phyloP scores from a whole-genome alignment of 371 early-diverging fungal species.

The Lichtheimia ramosa region DNA sequence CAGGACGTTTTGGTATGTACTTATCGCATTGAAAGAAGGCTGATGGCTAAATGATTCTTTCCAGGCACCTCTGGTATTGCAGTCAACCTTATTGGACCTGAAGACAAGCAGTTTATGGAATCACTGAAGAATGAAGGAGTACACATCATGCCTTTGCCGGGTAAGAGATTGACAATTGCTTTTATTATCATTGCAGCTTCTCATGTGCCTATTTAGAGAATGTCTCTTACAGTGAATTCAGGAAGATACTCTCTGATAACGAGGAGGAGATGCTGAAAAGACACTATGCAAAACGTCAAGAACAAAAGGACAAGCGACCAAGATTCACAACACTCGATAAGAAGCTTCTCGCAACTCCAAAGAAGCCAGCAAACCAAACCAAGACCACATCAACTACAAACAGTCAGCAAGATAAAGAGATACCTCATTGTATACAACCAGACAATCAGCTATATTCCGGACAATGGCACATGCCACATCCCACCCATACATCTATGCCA shows the following conservation, averaged over 20 bases:
- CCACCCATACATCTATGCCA: not conserved
- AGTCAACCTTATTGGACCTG: constrained; percentile 34
- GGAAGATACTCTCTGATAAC: constrained; percentile 28
- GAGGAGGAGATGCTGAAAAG: constrained; percentile 24
- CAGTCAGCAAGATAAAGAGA: not conserved
- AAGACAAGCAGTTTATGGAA: constrained; percentile 28
- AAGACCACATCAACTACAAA: not conserved
- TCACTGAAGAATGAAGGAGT: constrained; percentile 18
- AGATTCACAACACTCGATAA: constrained; percentile 10
- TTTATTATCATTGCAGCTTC: too few species aligned
- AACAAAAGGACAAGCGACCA: constrained; percentile 7
- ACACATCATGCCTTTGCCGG: constrained; percentile 29
- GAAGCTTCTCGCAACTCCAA: not conserved
- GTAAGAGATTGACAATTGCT: constrained; percentile 11
- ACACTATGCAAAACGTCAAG: constrained; percentile 12
- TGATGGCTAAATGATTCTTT: not conserved
- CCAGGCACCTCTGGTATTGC: constrained; percentile 52
- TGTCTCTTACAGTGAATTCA: constrained; percentile 30
- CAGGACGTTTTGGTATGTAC: constrained; percentile 92
- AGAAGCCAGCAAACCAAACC: not conserved
- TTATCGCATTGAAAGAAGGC: not conserved
- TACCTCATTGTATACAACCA: not conserved
- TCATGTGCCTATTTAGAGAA: constrained; percentile 16
- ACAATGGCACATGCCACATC: too few species aligned
- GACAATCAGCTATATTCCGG: too few species aligned